These are phyloP conservation scores for Tricholoma sp. DNA, from an alignment of 768 basidiomycete genomes.

Conservation along the genomic window DNA sequence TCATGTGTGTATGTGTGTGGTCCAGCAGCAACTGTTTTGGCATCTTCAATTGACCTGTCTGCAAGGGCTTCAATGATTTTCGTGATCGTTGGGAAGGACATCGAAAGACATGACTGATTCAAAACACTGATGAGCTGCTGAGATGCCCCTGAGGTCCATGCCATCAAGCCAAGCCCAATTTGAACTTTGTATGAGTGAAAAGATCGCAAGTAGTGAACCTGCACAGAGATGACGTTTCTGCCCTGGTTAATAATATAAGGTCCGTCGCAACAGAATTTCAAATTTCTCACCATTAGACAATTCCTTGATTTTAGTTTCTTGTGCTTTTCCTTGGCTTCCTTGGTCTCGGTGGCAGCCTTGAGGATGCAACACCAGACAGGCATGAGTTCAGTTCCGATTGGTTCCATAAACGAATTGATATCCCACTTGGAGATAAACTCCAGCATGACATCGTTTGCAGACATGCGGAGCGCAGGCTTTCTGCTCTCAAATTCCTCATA, in stretches of 20 bases:
- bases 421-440: slow-evolving; percentile 19
- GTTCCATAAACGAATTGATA: slow-evolving; percentile 16
- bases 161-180: not conserved
- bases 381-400: slow-evolving; percentile 6
- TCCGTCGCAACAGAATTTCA: too few relatives aligned
- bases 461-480: slow-evolving; percentile 8
- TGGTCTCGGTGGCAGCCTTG: not conserved
- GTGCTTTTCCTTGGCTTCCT: not conserved
- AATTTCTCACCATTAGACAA: not conserved
- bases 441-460: slow-evolving; percentile 10
- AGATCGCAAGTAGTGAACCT: not conserved
- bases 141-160: not conserved
- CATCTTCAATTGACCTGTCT: not conserved
- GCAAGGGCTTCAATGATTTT: not conserved
- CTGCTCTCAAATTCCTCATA: not conserved
- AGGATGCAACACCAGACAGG: slow-evolving; percentile 16
- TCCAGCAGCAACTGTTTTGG: not conserved
- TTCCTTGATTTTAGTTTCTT: not conserved
- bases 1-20: slow-evolving; percentile 5
- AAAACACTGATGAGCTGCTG: not conserved
- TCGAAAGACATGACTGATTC: not conserved
- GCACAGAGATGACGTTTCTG: not conserved
- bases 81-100: not conserved
- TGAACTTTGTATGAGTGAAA: not conserved
- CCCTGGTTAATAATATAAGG: not conserved